A percentile compares a stretch with the other conserved stretches of the same genome.
Evolutionary conservation across 2,329 filamentous ascomycete species (phyloP).

Genomic region (Nannizzia gypsea): DNA sequence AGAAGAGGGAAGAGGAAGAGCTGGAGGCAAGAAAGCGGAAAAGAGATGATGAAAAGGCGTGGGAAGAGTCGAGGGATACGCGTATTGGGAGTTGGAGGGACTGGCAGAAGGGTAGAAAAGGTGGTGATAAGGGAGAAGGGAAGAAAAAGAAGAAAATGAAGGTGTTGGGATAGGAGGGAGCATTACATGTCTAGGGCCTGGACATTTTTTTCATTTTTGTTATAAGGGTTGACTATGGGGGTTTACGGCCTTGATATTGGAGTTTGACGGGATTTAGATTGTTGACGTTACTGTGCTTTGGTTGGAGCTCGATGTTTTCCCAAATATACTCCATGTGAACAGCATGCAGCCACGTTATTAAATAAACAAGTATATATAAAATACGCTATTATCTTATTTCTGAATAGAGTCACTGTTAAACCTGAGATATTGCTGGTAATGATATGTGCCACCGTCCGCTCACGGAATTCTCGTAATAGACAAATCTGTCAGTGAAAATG

Average conservation of each 20-base stretch:
- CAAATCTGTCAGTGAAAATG: neutral
- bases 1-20: conserved; percentile 77
- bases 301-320: neutral
- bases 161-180: conserved; percentile 27
- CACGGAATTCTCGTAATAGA: neutral
- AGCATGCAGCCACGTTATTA: too few species aligned
- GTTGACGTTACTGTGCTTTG: neutral
- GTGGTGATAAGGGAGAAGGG: conserved; percentile 38
- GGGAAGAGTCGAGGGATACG: conserved; percentile 85
- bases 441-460: neutral
- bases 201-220: neutral
- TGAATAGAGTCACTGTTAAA: neutral
- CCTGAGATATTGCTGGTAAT: neutral
- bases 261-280: neutral
- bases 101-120: conserved; percentile 60
- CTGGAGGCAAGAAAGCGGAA: conserved; percentile 68
- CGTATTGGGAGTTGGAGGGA: conserved; percentile 89
- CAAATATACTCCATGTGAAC: neutral
- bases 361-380: neutral
- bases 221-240: neutral
- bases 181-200: neutral
- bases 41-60: conserved; percentile 85
- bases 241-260: neutral
- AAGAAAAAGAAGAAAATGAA: conserved; percentile 52
- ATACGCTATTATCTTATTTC: neutral